These are phyloP conservation scores for Luvunga scandens DNA, from an alignment of 345 rosid genomes.

Conservation along the genomic window DNA sequence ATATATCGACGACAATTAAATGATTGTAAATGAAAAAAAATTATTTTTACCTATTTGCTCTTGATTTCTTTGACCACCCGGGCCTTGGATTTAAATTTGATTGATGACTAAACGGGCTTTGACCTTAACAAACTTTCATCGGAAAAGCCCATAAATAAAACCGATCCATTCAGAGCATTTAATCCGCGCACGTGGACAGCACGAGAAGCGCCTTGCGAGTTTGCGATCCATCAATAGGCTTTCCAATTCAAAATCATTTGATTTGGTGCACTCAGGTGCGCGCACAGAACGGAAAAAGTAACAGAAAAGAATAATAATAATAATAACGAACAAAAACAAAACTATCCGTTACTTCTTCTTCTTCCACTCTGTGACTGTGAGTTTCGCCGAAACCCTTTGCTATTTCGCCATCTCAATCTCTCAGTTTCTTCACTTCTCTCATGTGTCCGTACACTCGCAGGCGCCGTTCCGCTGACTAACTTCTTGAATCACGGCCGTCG, in stretches of 20 bases:
- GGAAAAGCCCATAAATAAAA: not conserved
- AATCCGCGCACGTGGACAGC: not conserved
- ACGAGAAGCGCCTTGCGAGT: not conserved
- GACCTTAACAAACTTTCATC: not conserved
- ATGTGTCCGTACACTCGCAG: not conserved
- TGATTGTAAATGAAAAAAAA: no score
- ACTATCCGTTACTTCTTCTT: conserved; percentile 42
- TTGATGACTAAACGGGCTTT: not conserved
- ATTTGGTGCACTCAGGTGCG: conserved; percentile 1
- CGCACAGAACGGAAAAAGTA: conserved; percentile 13
- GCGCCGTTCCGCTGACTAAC: not conserved
- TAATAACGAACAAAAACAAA: conserved; percentile 15
- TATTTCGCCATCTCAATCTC: not conserved
- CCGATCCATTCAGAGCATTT: not conserved
- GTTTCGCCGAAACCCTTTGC: not conserved
- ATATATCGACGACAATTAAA: no score
- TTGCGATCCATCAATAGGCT: not conserved
- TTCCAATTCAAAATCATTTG: conserved; percentile 7
- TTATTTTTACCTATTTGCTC: no score
- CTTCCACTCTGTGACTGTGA: not conserved
- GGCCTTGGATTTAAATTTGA: not conserved
- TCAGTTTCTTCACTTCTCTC: not conserved
- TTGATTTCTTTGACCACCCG: not conserved
- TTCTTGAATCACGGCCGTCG: conserved; percentile 11
- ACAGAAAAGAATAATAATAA: not conserved